Base-by-base conservation (phyloP, 2,329 filamentous ascomycete genomes). In the Microdochium bolleyi region DNA sequence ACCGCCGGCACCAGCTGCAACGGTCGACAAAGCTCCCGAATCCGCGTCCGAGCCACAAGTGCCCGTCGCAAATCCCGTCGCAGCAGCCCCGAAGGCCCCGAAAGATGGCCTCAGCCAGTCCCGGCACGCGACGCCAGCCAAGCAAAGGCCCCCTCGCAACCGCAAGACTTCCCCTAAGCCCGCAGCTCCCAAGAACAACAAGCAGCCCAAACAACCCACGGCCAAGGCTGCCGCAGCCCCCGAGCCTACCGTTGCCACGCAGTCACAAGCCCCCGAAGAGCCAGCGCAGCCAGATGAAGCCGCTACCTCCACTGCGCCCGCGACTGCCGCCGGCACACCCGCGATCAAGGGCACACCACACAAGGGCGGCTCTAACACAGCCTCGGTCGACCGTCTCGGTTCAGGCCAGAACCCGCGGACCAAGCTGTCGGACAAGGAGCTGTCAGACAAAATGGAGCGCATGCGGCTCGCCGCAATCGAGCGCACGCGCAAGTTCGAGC, bases 391-490 rank as follows among this genome's bases (percentile, higher is more conserved):
- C 48, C 79, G 80, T 10, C 62, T 78, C 10, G 68, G 71, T 52
- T 82, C 79, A 1, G 80, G 80, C 54, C 76, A 74, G 13, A 83
- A 82, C 67, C 80, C 80, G 24, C 78, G 80, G 11, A 76, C 76
- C 24, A 84, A 84, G 66, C 73, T 83, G 25, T 83, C 80, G 0
- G 80, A 85, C 0, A 67, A 70, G 1, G 78, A 85, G 65, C 74
- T 85, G 3, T 71, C 78, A 0, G 75, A 70, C 55, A 83, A 82
- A 62, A 81, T 85, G 76, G 78, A 78, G 59, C 70, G 78, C 62
- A 83, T 83, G 77, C 80, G 80, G 53, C 72, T 84, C 9, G 63
- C 81, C 0, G 73, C 75, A 0, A 79, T 76, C 0, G 81, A 84
- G 63, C 81, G 80, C 67, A 74, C 77, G 59, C 76, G 78, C 58